Evolutionary conservation across 768 basidiomycete species (phyloP), one percentile per base, ranked within the genome.

Genomic region (Kwoniella mangroviensis): DNA sequence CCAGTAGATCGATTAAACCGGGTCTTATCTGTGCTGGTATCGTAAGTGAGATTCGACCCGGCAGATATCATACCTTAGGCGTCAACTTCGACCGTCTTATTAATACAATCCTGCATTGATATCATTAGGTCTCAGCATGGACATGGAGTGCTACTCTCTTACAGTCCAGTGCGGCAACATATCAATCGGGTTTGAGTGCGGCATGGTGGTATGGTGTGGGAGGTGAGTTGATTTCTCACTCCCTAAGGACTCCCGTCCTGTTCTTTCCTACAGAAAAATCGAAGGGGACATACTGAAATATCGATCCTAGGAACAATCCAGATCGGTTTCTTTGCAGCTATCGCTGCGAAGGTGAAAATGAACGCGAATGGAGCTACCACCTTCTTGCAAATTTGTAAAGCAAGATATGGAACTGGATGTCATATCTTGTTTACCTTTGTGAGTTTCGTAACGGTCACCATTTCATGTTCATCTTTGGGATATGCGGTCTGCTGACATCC

Each of bases 341-440:
- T 82, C 26, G 84, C 84, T 22, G 80, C 79, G 65, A 82, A 83
- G 73, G 86, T 89, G 12, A 89, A 89, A 78, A 85, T 85, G 84
- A 88, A 88, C 60, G 88, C 88, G 0, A 88, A 88, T 41, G 85
- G 86, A 17, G 87, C 87, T 0, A 87, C 87, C 71, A 89, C 88
- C 0, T 89, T 88, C 73, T 81, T 88, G 26, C 88, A 89, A 84
- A 88, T 89, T 42, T 86, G 87, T 42, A 68, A 57, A 26, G 73
- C 71, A 15, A 68, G 68, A 60, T 67, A 67, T 40, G 62, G 56
- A 28, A 66, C 51, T 74, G 71, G 57, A 83, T 81, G 0, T 84
- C 88, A 88, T 65, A 70, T 87, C 10, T 26, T 69, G 24, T 69
- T 73, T 69, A 67, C 68, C 12, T 65, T 69, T 24, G 71, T 72